phyloP scores from a whole-genome alignment of 2,329 filamentous ascomycete genomes.

The Teratosphaeria nubilosa region DNA sequence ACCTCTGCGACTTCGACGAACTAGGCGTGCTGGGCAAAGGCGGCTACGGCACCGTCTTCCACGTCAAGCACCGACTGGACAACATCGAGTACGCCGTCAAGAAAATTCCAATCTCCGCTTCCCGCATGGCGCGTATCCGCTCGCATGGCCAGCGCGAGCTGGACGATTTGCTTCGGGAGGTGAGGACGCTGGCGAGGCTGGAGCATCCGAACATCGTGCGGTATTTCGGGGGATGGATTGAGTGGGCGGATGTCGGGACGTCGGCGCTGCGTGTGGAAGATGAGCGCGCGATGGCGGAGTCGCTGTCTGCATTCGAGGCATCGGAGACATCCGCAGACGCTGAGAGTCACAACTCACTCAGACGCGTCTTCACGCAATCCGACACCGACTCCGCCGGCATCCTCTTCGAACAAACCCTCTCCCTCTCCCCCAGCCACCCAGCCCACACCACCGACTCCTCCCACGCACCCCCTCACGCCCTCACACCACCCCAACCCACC shows the following conservation, averaged over 20 bases:
- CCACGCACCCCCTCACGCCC: background rate
- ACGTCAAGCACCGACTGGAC: constrained; percentile 52
- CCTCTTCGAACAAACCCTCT: constrained; percentile 1
- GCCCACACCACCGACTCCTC: too few relatives aligned
- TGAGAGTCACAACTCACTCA: constrained; percentile 8
- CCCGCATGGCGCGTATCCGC: constrained; percentile 35
- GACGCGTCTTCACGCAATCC: constrained; percentile 7
- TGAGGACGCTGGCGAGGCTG: constrained; percentile 35
- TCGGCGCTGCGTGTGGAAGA: background rate
- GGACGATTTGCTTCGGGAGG: constrained; percentile 49
- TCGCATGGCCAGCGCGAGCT: constrained; percentile 43
- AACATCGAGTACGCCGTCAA: constrained; percentile 55
- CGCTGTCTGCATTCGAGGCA: background rate
- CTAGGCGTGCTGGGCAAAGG: constrained; percentile 51
- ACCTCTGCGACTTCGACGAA: constrained; percentile 43
- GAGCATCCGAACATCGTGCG: constrained; percentile 58
- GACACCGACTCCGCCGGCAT: constrained; percentile 8
- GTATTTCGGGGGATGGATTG: constrained; percentile 57
- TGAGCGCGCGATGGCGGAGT: background rate
- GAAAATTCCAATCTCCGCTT: constrained; percentile 49
- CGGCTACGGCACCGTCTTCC: constrained; percentile 50
- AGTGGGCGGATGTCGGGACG: constrained; percentile 27
- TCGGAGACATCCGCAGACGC: background rate
- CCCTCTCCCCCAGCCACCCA: too few relatives aligned
- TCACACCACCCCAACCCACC: constrained; percentile 6